Percentiles rank a stretch among this genome's conserved stretches.
Conservation (phyloP, 148 eudicot genomes). For the Rhododendron henanense region DNA sequence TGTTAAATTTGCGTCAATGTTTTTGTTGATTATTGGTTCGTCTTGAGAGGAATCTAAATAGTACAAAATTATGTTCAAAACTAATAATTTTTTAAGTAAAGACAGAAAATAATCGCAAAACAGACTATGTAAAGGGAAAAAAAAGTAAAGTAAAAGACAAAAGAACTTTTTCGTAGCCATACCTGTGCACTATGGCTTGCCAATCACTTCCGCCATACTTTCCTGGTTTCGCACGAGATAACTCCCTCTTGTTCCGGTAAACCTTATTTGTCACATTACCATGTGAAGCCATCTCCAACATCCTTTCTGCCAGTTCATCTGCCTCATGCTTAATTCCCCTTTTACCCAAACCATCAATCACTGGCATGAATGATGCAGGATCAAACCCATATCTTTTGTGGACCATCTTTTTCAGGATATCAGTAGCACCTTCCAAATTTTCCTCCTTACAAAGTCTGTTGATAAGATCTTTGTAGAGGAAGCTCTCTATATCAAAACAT, state of each 20-base stretch:
- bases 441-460: conserved; percentile 58
- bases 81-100: not conserved
- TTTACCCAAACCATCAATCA: conserved; percentile 63
- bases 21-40: not conserved
- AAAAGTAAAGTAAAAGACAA: not conserved
- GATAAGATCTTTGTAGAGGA: conserved; percentile 66
- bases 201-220: conserved; percentile 45
- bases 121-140: not conserved
- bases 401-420: conserved; percentile 52
- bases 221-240: conserved; percentile 25
- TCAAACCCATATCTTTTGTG: conserved; percentile 65
- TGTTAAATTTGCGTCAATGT: not conserved
- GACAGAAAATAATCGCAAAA: not conserved
- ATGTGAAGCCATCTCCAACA: conserved; percentile 62
- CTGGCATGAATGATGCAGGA: conserved; percentile 78
- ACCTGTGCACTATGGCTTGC: conserved; percentile 83
- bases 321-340: conserved; percentile 70
- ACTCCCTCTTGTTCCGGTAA: conserved; percentile 17
- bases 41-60: not conserved
- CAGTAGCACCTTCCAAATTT: conserved; percentile 55
- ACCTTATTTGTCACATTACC: conserved; percentile 42
- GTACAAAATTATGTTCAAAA: not conserved
- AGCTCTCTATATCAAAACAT: conserved; percentile 60
- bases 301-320: conserved; percentile 70
- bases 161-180: conserved; percentile 14